Conservation (phyloP, 2,329 filamentous ascomycete species). For the Cladosporium velox region DNA sequence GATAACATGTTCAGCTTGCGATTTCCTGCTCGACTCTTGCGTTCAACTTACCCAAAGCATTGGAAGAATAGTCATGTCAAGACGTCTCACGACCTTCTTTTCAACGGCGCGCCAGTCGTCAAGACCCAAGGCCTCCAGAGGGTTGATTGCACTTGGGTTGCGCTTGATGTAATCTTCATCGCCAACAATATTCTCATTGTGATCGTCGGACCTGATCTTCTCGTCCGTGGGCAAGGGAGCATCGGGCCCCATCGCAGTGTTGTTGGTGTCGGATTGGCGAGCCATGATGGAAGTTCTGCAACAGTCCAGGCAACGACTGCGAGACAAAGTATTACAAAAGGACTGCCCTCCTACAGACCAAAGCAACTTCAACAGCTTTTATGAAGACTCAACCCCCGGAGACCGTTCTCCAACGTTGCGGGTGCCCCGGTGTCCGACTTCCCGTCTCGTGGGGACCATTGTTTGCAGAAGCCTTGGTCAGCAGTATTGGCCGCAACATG, state of each 20-base stretch:
- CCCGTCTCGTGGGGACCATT: neutral
- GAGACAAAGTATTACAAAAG: conserved; percentile 5
- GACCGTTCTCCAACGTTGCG: neutral
- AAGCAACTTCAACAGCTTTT: neutral
- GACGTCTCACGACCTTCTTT: conserved; percentile 13
- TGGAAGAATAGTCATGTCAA: conserved; percentile 6
- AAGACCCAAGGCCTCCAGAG: conserved; percentile 7
- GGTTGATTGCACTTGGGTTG: neutral
- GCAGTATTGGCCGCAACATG: conserved; percentile 6
- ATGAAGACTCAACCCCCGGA: neutral
- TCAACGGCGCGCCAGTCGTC: neutral
- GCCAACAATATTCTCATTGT: neutral
- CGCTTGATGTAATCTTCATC: conserved; percentile 3
- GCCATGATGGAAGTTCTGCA: neutral
- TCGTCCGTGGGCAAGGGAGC: conserved; percentile 4
- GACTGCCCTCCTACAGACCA: neutral
- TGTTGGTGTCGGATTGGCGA: neutral
- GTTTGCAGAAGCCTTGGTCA: conserved; percentile 1
- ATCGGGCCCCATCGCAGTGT: conserved; percentile 4
- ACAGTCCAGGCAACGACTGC: neutral
- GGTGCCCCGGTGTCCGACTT: conserved; percentile 5
- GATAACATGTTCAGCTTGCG: neutral
- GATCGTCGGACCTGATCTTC: neutral
- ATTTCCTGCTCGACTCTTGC: neutral
- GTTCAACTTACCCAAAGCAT: conserved; percentile 2